Base-by-base conservation (phyloP, 139 green algal genomes). In the Diplosphaera chodatii region DNA sequence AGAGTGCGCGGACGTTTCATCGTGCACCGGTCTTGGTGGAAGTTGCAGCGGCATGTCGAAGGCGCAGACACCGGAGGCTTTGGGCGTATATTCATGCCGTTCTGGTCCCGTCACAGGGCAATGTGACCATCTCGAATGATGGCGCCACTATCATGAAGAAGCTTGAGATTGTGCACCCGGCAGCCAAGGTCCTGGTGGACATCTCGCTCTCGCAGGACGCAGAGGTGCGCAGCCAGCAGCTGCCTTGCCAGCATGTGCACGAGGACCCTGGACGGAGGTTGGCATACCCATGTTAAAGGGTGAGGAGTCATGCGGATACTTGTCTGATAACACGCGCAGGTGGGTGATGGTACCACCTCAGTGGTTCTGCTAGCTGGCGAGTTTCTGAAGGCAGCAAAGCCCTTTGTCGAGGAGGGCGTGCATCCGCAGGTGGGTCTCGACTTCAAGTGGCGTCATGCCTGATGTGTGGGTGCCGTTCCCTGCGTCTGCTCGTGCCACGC, bases 111-210 rank as follows among this genome's bases (percentile, higher is more conserved):
- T 23, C 73, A 55, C 83, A 91, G 78, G 89, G 88, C n/a, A 77
- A 77, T 33, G 93, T 96, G 16, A 99, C 94, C 4, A 98, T 99
- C 48, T 94, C 86, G 23, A 99, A 99, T 79, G 94, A 99, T 72
- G 94, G 94, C 21, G 94, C 94, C 16, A 99, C 95, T 32, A 99
- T 99, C 82, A 98, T 99, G 95, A 97, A 97, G 81, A 89, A 97
- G 6, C 86, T 99, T 31, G 95, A 99, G 72, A 96, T 99, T 55
- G 91, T 99, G 40, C 95, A 99, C 78, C 95, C 95, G 23, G 95
- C 95, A 1, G 95, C 95, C 18, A 99, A 99, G 76, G 89, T 83
- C 1, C 84, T 99, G 30, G 91, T 95, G 27, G 95, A 99, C 73
- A 98, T 99, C 25, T 96, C 91, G 1, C 75, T 95, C 27, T 94